phyloP scores from a whole-genome alignment of 1,284 basidiomycete genomes.

The Austroboletus novae-zelandiae region DNA sequence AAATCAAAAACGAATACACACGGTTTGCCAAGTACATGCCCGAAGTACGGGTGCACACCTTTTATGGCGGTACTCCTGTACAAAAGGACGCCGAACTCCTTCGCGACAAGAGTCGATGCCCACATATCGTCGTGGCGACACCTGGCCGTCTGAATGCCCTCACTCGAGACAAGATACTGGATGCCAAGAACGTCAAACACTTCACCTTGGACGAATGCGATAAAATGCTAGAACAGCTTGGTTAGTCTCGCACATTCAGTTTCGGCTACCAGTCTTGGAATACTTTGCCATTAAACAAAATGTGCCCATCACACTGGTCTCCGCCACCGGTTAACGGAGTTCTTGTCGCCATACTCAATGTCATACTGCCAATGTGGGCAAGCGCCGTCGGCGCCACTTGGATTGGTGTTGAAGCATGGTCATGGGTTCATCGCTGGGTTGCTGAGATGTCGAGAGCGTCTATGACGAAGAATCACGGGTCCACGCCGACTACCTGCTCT shows the following conservation, averaged over 20 bases:
- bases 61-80: conserved; percentile 97
- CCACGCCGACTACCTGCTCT: conserved; percentile 17
- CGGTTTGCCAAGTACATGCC: conserved; percentile 99
- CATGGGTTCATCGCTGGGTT: conserved; percentile 32
- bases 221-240: conserved; percentile 99
- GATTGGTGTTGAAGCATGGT: conserved; percentile 35
- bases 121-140: conserved; percentile 98
- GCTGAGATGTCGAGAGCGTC: conserved; percentile 31
- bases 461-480: conserved; percentile 28
- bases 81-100: conserved; percentile 93
- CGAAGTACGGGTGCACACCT: conserved; percentile 94
- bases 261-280: conserved; percentile 44
- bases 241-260: conserved; percentile 81
- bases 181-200: conserved; percentile 94
- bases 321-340: conserved; percentile 34
- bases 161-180: conserved; percentile 88
- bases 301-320: conserved; percentile 41
- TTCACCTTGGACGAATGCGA: conserved; percentile 99
- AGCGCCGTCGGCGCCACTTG: conserved; percentile 35
- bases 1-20: conserved; percentile 99
- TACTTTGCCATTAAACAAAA: conserved; percentile 42
- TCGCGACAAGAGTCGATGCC: conserved; percentile 96
- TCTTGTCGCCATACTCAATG: conserved; percentile 55
- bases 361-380: conserved; percentile 45
- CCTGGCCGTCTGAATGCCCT: conserved; percentile 95